Conservation (phyloP, 352 stramenopile species). For the Globisporangium viniferum region DNA sequence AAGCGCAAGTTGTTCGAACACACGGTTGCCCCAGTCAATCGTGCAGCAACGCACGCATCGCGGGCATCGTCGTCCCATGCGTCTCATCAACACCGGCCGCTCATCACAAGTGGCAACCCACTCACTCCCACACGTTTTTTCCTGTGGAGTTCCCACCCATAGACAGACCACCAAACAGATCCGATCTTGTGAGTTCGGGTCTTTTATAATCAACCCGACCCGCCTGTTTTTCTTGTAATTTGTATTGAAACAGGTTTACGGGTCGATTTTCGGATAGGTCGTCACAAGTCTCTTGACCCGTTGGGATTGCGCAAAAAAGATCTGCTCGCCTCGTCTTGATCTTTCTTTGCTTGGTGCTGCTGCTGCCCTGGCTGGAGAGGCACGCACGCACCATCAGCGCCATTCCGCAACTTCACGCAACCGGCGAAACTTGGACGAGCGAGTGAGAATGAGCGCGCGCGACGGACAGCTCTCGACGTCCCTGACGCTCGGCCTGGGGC, state of each 20-base stretch:
- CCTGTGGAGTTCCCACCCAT: slow-evolving; percentile 1
- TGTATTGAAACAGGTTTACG: slow-evolving; percentile 18
- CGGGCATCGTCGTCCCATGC: not conserved
- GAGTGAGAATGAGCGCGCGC: slow-evolving; percentile 12
- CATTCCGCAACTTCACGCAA: not conserved
- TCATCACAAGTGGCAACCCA: not conserved
- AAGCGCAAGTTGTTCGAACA: not conserved
- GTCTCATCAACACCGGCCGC: not conserved
- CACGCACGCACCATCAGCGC: not conserved
- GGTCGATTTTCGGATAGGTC: not conserved
- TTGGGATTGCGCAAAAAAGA: slow-evolving; percentile 13
- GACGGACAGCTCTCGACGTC: slow-evolving; percentile 42
- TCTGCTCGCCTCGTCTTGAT: not conserved
- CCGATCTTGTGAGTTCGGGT: not conserved
- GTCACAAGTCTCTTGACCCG: not conserved
- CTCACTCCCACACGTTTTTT: slow-evolving; percentile 12
- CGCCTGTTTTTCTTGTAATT: slow-evolving; percentile 9
- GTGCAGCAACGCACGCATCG: not conserved
- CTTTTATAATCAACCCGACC: not conserved
- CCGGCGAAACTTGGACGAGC: not conserved
- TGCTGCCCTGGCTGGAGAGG: not conserved
- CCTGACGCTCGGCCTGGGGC: slow-evolving; percentile 58
- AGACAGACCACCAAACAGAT: not conserved
- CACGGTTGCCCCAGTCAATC: not conserved
- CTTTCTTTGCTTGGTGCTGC: not conserved